Evolutionary conservation across 805 yeast species (phyloP).

Genomic region (Zygosaccharomyces bailii): DNA sequence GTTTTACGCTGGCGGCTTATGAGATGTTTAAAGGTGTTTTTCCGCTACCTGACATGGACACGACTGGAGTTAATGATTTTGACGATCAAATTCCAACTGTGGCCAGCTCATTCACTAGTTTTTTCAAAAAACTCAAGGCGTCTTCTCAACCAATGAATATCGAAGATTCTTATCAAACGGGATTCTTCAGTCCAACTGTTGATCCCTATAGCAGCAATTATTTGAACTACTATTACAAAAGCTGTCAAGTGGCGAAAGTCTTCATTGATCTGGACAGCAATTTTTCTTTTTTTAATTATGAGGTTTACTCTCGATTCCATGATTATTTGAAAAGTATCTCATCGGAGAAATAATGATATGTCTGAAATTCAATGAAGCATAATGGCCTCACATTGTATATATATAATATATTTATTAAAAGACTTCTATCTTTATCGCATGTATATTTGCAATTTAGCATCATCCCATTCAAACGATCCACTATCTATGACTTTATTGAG

Average conservation of each 20-base stretch:
- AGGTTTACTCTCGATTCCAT: constrained; percentile 43
- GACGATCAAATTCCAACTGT: constrained; percentile 27
- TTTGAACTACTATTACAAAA: constrained; percentile 47
- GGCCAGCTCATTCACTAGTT: constrained; percentile 23
- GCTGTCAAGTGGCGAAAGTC: constrained; percentile 57
- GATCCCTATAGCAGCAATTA: constrained; percentile 42
- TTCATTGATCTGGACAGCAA: constrained; percentile 62
- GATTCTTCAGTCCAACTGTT: constrained; percentile 27
- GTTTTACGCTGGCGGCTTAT: constrained; percentile 96
- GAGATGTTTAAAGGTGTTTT: constrained; percentile 78
- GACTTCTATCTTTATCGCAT: constrained; percentile 13
- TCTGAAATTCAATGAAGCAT: not conserved
- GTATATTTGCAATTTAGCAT: constrained; percentile 23
- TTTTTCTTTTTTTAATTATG: constrained; percentile 52
- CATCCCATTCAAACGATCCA: constrained; percentile 35
- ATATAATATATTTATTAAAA: not conserved
- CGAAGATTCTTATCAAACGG: constrained; percentile 18
- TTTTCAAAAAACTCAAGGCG: constrained; percentile 19
- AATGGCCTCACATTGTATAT: constrained; percentile 3
- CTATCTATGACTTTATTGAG: constrained; percentile 39
- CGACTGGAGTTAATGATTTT: constrained; percentile 15
- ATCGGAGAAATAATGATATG: constrained; percentile 2
- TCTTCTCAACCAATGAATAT: constrained; percentile 21
- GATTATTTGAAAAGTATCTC: constrained; percentile 25
- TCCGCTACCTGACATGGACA: constrained; percentile 51